Percentiles rank a stretch among this genome's conserved stretches.
phyloP scores from a whole-genome alignment of 2,329 filamentous ascomycete genomes.

The Blastomyces parvus region DNA sequence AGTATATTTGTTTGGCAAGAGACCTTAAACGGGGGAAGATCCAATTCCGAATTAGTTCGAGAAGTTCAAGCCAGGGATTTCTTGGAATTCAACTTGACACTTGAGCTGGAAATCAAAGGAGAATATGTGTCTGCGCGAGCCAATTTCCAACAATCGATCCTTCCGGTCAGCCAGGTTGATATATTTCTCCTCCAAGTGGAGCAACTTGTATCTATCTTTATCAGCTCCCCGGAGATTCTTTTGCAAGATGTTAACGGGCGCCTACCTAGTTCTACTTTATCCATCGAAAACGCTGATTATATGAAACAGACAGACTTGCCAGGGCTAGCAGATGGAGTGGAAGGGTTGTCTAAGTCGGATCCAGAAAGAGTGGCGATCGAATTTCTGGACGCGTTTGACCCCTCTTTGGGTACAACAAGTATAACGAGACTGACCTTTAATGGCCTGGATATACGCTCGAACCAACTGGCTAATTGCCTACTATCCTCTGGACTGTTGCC shows the following conservation, averaged over 20 bases:
- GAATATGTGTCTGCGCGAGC: slow-evolving; percentile 42
- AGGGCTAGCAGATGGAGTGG: slow-evolving; percentile 47
- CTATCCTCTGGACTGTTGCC: slow-evolving; percentile 37
- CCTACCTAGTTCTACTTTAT: slow-evolving; percentile 33
- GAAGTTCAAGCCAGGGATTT: slow-evolving; percentile 57
- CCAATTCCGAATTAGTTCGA: slow-evolving; percentile 36
- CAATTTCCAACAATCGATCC: slow-evolving; percentile 45
- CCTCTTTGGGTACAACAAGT: slow-evolving; percentile 22
- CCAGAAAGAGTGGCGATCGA: slow-evolving; percentile 54
- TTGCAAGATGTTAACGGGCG: slow-evolving; percentile 25
- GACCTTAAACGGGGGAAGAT: slow-evolving; percentile 23
- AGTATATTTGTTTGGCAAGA: slow-evolving; percentile 79
- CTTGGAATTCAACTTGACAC: slow-evolving; percentile 63
- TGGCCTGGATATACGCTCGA: slow-evolving; percentile 55
- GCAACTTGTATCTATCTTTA: slow-evolving; percentile 39
- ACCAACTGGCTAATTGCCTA: slow-evolving; percentile 53
- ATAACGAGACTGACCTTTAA: slow-evolving; percentile 50
- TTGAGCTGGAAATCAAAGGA: slow-evolving; percentile 62
- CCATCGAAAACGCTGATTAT: slow-evolving; percentile 41
- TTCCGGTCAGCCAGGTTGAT: slow-evolving; percentile 49
- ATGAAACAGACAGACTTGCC: slow-evolving; percentile 27
- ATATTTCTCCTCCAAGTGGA: slow-evolving; percentile 55
- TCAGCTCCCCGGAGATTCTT: slow-evolving; percentile 27
- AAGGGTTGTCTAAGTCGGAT: slow-evolving; percentile 39
- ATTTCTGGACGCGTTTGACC: slow-evolving; percentile 47